These are phyloP conservation scores for Lonicera japonica DNA, from an alignment of 129 eudicot species.

Conservation along the genomic window DNA sequence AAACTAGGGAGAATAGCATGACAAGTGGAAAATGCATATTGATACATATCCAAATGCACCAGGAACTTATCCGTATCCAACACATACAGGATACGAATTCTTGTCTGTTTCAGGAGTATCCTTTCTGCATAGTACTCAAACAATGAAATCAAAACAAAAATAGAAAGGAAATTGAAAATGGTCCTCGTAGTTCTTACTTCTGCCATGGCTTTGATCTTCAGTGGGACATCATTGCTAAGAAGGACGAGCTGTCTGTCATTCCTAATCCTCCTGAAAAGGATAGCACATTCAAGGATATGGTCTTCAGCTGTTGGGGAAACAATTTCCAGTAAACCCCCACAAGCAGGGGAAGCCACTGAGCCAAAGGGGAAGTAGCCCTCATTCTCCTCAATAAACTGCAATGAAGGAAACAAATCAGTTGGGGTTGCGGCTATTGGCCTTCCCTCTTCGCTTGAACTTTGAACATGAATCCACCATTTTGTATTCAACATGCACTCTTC, in stretches of 20 bases:
- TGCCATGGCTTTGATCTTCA: constrained; percentile 95
- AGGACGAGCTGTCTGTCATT: constrained; percentile 55
- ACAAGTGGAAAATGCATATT: no score
- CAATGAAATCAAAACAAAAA: no score
- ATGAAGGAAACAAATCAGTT: constrained; percentile 26
- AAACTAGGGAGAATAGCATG: background rate
- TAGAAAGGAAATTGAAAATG: no score
- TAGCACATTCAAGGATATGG: constrained; percentile 64
- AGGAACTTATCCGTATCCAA: no score
- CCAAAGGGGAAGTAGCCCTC: background rate
- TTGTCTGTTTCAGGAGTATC: no score
- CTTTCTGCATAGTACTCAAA: no score
- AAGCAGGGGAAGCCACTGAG: constrained; percentile 25
- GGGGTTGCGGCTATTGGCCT: constrained; percentile 49
- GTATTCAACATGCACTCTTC: constrained; percentile 51
- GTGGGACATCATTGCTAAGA: constrained; percentile 54
- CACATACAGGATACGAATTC: no score
- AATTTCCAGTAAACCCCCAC: constrained; percentile 21
- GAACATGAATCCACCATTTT: constrained; percentile 80
- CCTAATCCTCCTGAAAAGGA: constrained; percentile 29
- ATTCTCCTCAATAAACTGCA: constrained; percentile 17
- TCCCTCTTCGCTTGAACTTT: constrained; percentile 49
- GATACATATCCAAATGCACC: no score
- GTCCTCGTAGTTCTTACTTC: constrained; percentile 37
- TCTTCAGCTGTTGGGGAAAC: constrained; percentile 41